Evolutionary conservation across 495 filamentous ascomycete species (phyloP).

Genomic region (Lasiosphaeria ovina): DNA sequence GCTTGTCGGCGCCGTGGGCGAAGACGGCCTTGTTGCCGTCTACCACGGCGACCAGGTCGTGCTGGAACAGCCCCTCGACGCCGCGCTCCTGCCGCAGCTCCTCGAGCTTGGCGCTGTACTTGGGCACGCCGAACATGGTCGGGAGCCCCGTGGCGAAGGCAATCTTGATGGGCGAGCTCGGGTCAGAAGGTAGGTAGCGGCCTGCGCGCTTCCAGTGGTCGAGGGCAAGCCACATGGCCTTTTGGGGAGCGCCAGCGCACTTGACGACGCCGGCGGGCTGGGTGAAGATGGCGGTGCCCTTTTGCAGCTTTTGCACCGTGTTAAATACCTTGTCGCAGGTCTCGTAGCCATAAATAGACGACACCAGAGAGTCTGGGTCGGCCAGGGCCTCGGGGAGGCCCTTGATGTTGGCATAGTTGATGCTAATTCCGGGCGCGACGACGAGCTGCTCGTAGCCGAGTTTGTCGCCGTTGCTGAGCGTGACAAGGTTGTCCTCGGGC

Average conservation of each 20-base stretch:
- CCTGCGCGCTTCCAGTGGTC: conserved; percentile 63
- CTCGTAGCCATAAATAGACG: conserved; percentile 64
- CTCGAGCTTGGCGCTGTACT: conserved; percentile 62
- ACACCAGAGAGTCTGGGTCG: conserved; percentile 55
- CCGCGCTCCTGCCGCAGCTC: conserved; percentile 59
- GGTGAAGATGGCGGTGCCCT: conserved; percentile 65
- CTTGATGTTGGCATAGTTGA: conserved; percentile 55
- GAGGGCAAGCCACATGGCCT: conserved; percentile 69
- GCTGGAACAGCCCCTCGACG: conserved; percentile 65
- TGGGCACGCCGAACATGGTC: conserved; percentile 67
- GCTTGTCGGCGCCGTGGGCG: conserved; percentile 37
- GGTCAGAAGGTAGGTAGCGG: conserved; percentile 49
- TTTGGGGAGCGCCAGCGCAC: conserved; percentile 69
- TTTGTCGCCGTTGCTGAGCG: conserved; percentile 55
- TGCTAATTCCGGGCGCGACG: conserved; percentile 60
- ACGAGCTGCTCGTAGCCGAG: conserved; percentile 64
- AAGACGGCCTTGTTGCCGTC: conserved; percentile 56
- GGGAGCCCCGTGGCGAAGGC: conserved; percentile 62
- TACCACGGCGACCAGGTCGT: conserved; percentile 62
- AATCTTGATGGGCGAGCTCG: conserved; percentile 54
- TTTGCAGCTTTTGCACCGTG: conserved; percentile 53
- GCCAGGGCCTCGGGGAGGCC: conserved; percentile 60
- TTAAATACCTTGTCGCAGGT: conserved; percentile 57
- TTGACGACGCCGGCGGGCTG: conserved; percentile 65
- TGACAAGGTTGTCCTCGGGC: conserved; percentile 58